These are phyloP conservation scores for Ustilago cynodontis DNA, from an alignment of 1,284 basidiomycete species.

Conservation along the genomic window DNA sequence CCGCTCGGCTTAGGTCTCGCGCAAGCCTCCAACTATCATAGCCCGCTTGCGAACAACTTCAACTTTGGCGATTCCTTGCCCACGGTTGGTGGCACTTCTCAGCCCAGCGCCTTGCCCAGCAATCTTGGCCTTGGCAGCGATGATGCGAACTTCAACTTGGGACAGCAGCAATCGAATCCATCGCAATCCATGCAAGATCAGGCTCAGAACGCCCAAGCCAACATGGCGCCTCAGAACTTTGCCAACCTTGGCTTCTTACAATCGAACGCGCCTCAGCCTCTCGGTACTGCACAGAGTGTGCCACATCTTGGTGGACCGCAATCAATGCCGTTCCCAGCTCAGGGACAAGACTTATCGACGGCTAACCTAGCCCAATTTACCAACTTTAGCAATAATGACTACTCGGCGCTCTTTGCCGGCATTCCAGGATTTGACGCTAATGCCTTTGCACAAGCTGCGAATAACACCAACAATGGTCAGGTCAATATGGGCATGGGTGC, in stretches of 20 bases:
- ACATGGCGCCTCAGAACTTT: conserved; percentile 41
- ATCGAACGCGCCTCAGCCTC: conserved; percentile 43
- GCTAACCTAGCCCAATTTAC: conserved; percentile 36
- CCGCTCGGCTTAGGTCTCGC: conserved; percentile 47
- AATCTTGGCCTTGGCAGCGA: conserved; percentile 29
- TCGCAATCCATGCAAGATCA: conserved; percentile 49
- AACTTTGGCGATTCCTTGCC: conserved; percentile 41
- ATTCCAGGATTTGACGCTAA: conserved; percentile 44
- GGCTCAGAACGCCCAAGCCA: conserved; percentile 47
- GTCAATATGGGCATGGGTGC: conserved; percentile 38
- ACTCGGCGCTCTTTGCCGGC: conserved; percentile 44
- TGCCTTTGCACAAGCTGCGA: conserved; percentile 19
- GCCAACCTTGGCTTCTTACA: conserved; percentile 44
- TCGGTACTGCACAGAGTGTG: conserved; percentile 50
- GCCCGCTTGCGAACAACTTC: conserved; percentile 50
- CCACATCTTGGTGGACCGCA: conserved; percentile 60
- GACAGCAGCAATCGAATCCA: conserved; percentile 15
- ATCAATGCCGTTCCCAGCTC: conserved; percentile 60
- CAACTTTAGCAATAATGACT: conserved; percentile 36
- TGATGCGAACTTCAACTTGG: conserved; percentile 13
- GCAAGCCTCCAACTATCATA: conserved; percentile 28
- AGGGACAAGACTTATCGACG: conserved; percentile 19
- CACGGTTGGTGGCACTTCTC: conserved; percentile 13
- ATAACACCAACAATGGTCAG: conserved; percentile 33
- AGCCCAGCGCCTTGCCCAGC: conserved; percentile 35